These are phyloP conservation scores for Funneliformis mosseae DNA, from an alignment of 192 early-diverging fungal species.

Conservation along the genomic window DNA sequence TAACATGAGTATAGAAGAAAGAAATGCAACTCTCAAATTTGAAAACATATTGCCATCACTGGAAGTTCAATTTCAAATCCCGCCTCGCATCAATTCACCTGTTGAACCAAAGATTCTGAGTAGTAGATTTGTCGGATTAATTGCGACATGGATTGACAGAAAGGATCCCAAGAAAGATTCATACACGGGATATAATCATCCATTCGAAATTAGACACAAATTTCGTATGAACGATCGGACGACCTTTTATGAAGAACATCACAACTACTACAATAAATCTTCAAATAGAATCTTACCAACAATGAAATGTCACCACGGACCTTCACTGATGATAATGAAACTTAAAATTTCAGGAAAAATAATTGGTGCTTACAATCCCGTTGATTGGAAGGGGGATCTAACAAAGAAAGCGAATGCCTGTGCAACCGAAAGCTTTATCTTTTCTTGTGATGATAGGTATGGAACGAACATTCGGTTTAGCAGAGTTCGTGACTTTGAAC, in stretches of 20 bases:
- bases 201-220: neutral
- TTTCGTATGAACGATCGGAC: neutral
- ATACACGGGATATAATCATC: neutral
- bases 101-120: neutral
- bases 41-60: neutral
- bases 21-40: neutral
- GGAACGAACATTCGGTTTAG: neutral
- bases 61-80: neutral
- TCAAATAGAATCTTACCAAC: neutral
- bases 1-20: neutral
- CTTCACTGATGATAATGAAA: conserved; percentile 27
- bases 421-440: conserved; percentile 21
- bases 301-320: conserved; percentile 10
- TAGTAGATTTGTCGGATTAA: conserved; percentile 9
- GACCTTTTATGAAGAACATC: neutral
- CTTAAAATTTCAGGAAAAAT: conserved; percentile 5
- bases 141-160: neutral
- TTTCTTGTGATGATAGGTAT: conserved; percentile 10
- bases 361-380: conserved; percentile 17
- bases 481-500: neutral
- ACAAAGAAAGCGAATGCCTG: neutral
- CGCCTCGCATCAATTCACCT: neutral
- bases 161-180: neutral
- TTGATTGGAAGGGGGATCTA: neutral
- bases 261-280: conserved; percentile 4